Conservation (phyloP, 169 alveolate species). For the Cytauxzoon felis region DNA sequence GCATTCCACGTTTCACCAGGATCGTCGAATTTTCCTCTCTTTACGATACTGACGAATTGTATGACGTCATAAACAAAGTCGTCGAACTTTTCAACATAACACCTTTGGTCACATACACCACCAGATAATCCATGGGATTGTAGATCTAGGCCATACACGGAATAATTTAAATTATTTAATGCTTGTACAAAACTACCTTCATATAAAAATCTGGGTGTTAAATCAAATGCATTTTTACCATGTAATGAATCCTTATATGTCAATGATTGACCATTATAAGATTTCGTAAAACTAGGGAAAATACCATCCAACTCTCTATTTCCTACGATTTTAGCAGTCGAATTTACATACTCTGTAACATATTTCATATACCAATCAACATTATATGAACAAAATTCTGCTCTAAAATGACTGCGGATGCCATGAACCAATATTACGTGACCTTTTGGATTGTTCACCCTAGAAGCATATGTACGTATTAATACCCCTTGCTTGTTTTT, state of each 20-base stretch:
- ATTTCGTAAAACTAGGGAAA: slow-evolving; percentile 9
- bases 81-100: slow-evolving; percentile 42
- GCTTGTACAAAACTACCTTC: slow-evolving; percentile 64
- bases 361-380: slow-evolving; percentile 44
- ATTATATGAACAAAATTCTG: slow-evolving; percentile 66
- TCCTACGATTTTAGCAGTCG: slow-evolving; percentile 11
- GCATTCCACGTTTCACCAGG: slow-evolving; percentile 7
- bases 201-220: slow-evolving; percentile 51
- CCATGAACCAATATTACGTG: slow-evolving; percentile 65
- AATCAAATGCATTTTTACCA: slow-evolving; percentile 39
- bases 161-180: slow-evolving; percentile 55
- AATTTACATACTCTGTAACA: slow-evolving; percentile 31
- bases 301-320: slow-evolving; percentile 7
- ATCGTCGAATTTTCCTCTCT: slow-evolving; percentile 37
- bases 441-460: slow-evolving; percentile 57
- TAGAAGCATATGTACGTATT: slow-evolving; percentile 62
- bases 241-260: slow-evolving; percentile 8
- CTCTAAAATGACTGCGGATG: slow-evolving; percentile 56
- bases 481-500: slow-evolving; percentile 56
- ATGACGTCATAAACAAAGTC: slow-evolving; percentile 64
- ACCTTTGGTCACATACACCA: slow-evolving; percentile 41
- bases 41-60: slow-evolving; percentile 64
- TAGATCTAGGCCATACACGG: slow-evolving; percentile 64
- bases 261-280: not conserved
- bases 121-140: slow-evolving; percentile 73